phyloP scores from a whole-genome alignment of 2,329 filamentous ascomycete species.

The Sarocladiaceae sp. region DNA sequence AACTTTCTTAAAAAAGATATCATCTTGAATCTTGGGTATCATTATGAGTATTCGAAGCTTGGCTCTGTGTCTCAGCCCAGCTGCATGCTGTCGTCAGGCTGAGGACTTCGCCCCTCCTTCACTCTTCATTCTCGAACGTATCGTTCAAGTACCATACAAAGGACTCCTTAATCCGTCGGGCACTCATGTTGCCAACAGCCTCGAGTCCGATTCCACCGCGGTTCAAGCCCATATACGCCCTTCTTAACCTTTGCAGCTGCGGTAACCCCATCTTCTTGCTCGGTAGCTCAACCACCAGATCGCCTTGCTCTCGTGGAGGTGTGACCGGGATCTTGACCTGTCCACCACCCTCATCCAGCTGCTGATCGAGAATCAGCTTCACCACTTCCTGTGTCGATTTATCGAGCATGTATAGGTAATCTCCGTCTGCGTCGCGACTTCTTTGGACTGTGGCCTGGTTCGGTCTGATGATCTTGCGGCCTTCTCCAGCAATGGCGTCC shows the following conservation, averaged over 20 bases:
- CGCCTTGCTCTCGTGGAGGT: conserved; percentile 26
- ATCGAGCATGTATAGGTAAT: conserved; percentile 77
- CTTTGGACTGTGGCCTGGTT: conserved; percentile 69
- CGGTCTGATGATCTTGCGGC: conserved; percentile 58
- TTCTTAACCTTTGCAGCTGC: conserved; percentile 68
- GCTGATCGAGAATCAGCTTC: conserved; percentile 60
- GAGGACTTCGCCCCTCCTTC: too few relatives aligned
- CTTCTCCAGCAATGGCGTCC: conserved; percentile 63
- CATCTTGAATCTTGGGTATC: background rate
- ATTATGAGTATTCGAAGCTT: background rate
- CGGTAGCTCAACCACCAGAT: conserved; percentile 59
- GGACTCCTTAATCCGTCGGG: conserved; percentile 50
- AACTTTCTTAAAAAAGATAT: too few relatives aligned
- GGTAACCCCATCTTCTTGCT: conserved; percentile 59
- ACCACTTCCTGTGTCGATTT: conserved; percentile 72
- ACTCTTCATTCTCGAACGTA: conserved; percentile 53
- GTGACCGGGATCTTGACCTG: conserved; percentile 44
- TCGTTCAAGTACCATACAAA: conserved; percentile 65
- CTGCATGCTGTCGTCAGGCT: too few relatives aligned
- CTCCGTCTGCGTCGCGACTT: conserved; percentile 55
- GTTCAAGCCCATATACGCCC: conserved; percentile 73
- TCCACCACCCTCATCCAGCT: conserved; percentile 61
- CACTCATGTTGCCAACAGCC: conserved; percentile 45
- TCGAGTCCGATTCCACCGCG: conserved; percentile 60
- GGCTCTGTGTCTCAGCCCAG: background rate